Evolutionary conservation across 768 basidiomycete species (phyloP), one percentile per base, ranked within the genome.

Genomic region (Suillus weaverae): DNA sequence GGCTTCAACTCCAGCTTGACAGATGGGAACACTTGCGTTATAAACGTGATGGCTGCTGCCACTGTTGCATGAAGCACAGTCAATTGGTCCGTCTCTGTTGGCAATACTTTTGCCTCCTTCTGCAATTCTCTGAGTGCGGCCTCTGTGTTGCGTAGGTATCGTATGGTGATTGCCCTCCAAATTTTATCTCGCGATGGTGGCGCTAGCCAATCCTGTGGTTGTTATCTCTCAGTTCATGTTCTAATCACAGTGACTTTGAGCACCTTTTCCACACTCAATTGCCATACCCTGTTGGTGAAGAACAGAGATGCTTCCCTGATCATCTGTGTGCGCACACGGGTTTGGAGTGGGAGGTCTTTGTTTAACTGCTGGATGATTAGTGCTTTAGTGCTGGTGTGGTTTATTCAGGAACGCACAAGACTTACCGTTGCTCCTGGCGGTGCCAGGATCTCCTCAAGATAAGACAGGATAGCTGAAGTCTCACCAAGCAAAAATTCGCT

Each of bases 391-490:
- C 18, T 35, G 46, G 33, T 36, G 20, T 7, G 36, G n/a, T 57
- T 18, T 6, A 51, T 36, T 35, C 13, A 44, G 3, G 20, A 4
- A 36, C 26, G 33, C 18, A n/a, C 38, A 30, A 35, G 39, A 56
- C 73, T 56, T 53, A 74, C 71, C 35, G 55, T 33, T 16, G 62
- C 38, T 30, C 70, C 68, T 32, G 20, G 50, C 41, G 62, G 64
- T 22, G 66, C 63, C n/a, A 73, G 57, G 32, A 66, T 60, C 41
- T 69, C 73, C 13, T 73, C 71, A 7, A 74, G 63, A 55, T 61
- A 74, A 36, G 69, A 26, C 60, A 74, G 32, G 22, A 74, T 73
- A 30, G 70, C 72, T 30, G 70, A 65, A 3, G 72, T 75, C 46
- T 74, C 72, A 35, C 66, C 72, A 13, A 73, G 38, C 6, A 72